Conservation (phyloP, 1,284 basidiomycete species). For the Rhodotorula mucilaginosa region DNA sequence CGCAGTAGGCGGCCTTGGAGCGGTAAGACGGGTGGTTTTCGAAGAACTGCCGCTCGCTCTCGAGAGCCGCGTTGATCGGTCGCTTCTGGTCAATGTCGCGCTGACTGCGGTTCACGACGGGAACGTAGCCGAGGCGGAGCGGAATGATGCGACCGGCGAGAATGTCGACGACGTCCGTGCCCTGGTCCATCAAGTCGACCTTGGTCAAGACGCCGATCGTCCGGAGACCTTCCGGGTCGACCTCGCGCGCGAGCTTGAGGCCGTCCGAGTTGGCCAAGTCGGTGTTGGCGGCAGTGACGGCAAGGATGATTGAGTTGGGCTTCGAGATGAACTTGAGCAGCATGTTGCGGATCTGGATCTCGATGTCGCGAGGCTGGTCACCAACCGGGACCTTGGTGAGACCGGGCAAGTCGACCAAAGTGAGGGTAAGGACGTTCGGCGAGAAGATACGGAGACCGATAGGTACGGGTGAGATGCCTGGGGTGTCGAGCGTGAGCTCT, state of each 20-base stretch:
- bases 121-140: conserved; percentile 91
- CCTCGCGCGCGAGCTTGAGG: conserved; percentile 90
- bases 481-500: neutral
- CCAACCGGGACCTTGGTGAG: conserved; percentile 92
- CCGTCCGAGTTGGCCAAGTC: conserved; percentile 99
- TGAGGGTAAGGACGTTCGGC: conserved; percentile 92
- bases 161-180: conserved; percentile 97
- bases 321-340: conserved; percentile 91
- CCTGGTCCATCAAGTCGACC: conserved; percentile 95
- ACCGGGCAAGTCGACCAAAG: conserved; percentile 94
- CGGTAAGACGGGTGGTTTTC: conserved; percentile 90
- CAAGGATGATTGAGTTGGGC: conserved; percentile 77
- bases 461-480: conserved; percentile 86
- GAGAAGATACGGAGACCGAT: conserved; percentile 97
- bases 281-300: conserved; percentile 92
- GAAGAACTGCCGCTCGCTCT: conserved; percentile 87
- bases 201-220: conserved; percentile 98
- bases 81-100: conserved; percentile 90
- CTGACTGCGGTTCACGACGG: conserved; percentile 95
- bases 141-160: conserved; percentile 93
- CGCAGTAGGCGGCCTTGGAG: conserved; percentile 90
- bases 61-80: conserved; percentile 77
- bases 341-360: conserved; percentile 97
- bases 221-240: conserved; percentile 89
- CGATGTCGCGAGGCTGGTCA: conserved; percentile 95